Conservation (phyloP, 2,329 filamentous ascomycete species). For the Hypoxylon sp. region DNA sequence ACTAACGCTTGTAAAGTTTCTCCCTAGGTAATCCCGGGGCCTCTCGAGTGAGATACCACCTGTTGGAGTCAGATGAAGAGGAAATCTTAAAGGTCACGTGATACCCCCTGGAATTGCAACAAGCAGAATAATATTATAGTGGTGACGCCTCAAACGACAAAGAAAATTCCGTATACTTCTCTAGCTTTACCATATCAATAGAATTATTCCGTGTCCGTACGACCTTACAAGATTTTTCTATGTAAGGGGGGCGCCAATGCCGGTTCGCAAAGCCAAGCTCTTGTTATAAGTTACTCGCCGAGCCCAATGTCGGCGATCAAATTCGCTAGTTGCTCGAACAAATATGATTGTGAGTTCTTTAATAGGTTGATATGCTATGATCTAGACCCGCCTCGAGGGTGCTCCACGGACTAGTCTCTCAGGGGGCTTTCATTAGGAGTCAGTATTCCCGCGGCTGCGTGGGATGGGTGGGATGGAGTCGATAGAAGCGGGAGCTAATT, state of each 20-base stretch:
- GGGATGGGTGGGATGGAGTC: conserved; percentile 3
- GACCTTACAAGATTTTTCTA: background rate
- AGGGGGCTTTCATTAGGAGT: conserved; percentile 6
- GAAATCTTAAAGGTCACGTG: background rate
- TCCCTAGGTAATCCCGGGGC: background rate
- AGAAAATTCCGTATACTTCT: background rate
- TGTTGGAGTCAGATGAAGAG: background rate
- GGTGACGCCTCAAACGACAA: background rate
- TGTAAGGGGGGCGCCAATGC: background rate
- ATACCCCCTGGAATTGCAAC: background rate
- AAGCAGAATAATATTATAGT: background rate
- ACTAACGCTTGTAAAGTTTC: background rate
- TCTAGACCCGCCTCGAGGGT: conserved; percentile 17
- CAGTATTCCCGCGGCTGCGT: conserved; percentile 17
- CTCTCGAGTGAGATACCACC: background rate
- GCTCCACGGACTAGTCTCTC: conserved; percentile 8
- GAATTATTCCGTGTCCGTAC: background rate
- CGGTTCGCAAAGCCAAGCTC: background rate
- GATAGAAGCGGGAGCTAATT: conserved; percentile 21
- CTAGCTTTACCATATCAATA: background rate
- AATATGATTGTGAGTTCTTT: background rate
- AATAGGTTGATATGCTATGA: conserved; percentile 7
- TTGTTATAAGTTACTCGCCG: background rate
- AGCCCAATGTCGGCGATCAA: conserved; percentile 15
- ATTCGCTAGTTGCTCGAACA: background rate